phyloP scores from a whole-genome alignment of 108 stramenopile species.

The Skeletonema tropicum region DNA sequence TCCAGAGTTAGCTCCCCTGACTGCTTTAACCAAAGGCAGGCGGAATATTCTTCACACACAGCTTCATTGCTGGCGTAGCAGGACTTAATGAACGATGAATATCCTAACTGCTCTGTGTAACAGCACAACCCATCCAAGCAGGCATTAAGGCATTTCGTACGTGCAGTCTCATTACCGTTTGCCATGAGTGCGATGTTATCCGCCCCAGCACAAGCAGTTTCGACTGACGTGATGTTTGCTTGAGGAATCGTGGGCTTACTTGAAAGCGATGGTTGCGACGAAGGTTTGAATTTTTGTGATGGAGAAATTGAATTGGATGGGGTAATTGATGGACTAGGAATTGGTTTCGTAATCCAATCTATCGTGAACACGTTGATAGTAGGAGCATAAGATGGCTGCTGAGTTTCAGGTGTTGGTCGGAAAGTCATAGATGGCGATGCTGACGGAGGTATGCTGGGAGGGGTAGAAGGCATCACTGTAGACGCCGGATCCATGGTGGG shows the following conservation, averaged over 20 bases:
- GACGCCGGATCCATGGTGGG: constrained; percentile 1
- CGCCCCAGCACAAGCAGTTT: constrained; percentile 4
- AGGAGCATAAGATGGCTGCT: background rate
- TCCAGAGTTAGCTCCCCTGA: background rate
- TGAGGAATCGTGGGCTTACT: background rate
- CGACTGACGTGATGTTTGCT: background rate
- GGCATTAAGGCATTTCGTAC: constrained; percentile 10
- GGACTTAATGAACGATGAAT: constrained; percentile 1
- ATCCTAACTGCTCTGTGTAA: constrained; percentile 27
- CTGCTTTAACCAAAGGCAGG: constrained; percentile 10
- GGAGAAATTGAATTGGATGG: background rate
- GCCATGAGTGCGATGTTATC: constrained; percentile 17
- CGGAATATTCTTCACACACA: constrained; percentile 6
- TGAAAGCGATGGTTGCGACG: constrained; percentile 6
- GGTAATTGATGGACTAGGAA: background rate
- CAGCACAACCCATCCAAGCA: constrained; percentile 29
- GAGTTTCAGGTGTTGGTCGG: background rate
- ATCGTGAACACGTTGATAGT: background rate
- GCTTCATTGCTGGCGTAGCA: constrained; percentile 8
- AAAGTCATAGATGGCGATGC: background rate
- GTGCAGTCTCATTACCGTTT: constrained; percentile 10
- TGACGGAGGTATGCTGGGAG: background rate
- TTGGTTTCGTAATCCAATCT: background rate
- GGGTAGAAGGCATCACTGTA: background rate
- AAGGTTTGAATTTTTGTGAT: background rate